phyloP scores from a whole-genome alignment of 441 rosid species.

The Croton laevigatus region DNA sequence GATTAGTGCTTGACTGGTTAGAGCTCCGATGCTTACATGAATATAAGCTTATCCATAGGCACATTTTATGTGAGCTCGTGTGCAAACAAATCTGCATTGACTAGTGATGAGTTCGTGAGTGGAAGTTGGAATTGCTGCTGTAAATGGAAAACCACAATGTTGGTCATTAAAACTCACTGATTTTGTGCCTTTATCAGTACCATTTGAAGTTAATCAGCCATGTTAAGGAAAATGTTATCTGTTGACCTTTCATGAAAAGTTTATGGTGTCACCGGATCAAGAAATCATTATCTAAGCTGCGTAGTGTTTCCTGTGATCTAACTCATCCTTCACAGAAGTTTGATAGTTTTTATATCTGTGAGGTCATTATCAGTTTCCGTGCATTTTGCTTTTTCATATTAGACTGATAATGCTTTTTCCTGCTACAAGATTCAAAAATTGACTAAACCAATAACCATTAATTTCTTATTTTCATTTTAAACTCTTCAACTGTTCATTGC shows the following conservation, averaged over 20 bases:
- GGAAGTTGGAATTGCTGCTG: neutral
- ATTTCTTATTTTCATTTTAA: neutral
- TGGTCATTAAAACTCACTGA: neutral
- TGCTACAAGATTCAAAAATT: neutral
- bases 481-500: neutral
- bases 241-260: neutral
- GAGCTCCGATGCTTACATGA: neutral
- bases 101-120: neutral
- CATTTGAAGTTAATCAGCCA: neutral
- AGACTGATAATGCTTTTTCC: neutral
- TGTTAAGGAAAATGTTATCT: neutral
- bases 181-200: neutral
- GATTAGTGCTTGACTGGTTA: neutral
- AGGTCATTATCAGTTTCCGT: neutral
- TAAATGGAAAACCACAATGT: neutral
- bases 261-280: neutral
- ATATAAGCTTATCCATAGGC: neutral
- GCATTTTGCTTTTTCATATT: neutral
- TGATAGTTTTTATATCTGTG: neutral
- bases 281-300: neutral
- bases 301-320: neutral
- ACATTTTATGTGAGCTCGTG: no score
- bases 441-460: neutral
- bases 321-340: neutral
- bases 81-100: neutral